Base-by-base conservation (phyloP, 495 filamentous ascomycete genomes). In the Cetradonia linearis region DNA sequence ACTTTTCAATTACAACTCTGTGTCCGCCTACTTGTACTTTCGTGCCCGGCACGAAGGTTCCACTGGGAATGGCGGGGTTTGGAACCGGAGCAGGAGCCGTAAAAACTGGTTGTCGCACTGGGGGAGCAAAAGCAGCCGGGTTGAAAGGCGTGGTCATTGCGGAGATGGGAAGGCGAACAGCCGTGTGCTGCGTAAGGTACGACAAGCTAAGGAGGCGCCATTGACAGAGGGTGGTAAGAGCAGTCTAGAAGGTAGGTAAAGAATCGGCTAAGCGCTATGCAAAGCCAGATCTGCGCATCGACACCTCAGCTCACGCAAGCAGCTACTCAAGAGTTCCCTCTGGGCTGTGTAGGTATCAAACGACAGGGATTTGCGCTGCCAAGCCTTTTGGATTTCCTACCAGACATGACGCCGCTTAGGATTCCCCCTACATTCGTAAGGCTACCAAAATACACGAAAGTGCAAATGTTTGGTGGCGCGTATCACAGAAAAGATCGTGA, bases 11-110 rank as follows among this genome's bases (percentile, higher is more conserved):
- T n/a, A 91, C 79, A 31, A 96, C 94, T 62, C 90, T 84, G 71
- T 97, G 94, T 62, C 79, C 81, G 68, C 93, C 93, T 37, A 96
- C 89, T 67, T 95, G 91, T 68, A 98, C 91, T 75, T 96, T 94
- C 62, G 93, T 98, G 9, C 91, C 91, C 18, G 94, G 85, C 38
- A 84, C 74, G 69, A 98, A 96, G 42, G 94, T 97, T 57, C 93
- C 93, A 44, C 86, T 81, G 23, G 92, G 93, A 46, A 83, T 81
- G 64, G 72, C 76, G 9, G 81, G 69, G 53, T 74, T 72, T 38
- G 71, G 68, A 44, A 42, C 34, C 4, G 59, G 25, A 44, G 55
- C 53, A 7, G 64, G 56, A 20, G 62, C 62, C 28, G 53, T 40
- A 40, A 52, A 62, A 14, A 44, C 64, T 42, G 64, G 62, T 25